Conservation (phyloP, 257 asterid genomes). For the Phtheirospermum japonicum region DNA sequence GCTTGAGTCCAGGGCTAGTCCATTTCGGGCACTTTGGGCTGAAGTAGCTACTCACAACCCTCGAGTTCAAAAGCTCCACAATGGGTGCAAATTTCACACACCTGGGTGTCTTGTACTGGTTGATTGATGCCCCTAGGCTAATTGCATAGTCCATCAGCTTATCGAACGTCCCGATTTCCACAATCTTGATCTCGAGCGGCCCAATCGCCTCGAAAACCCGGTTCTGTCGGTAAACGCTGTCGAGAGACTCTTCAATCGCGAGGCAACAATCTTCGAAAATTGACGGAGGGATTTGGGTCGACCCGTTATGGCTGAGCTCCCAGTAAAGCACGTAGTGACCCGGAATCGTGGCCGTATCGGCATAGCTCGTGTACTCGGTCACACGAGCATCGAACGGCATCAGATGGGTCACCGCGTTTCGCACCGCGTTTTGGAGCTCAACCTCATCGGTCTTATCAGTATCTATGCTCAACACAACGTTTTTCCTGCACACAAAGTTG, state of each 20-base stretch:
- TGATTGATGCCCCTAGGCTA: constrained; percentile 57
- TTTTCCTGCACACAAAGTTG: constrained; percentile 68
- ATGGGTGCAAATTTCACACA: constrained; percentile 69
- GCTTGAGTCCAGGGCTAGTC: too few relatives aligned
- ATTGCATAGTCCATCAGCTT: constrained; percentile 86
- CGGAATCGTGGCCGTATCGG: constrained; percentile 51
- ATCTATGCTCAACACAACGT: constrained; percentile 77
- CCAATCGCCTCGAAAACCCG: constrained; percentile 65
- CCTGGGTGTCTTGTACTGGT: constrained; percentile 42
- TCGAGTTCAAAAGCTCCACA: constrained; percentile 59
- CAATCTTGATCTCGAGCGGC: constrained; percentile 68
- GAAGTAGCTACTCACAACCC: constrained; percentile 29
- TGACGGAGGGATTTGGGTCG: constrained; percentile 26
- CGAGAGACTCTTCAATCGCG: constrained; percentile 64
- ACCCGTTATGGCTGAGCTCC: constrained; percentile 39
- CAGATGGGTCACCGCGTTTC: constrained; percentile 39
- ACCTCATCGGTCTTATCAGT: constrained; percentile 79
- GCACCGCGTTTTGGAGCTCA: constrained; percentile 67
- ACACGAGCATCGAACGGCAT: constrained; percentile 50
- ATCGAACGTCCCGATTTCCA: constrained; percentile 68
- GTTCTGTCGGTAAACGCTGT: constrained; percentile 69
- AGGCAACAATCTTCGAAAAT: constrained; percentile 69
- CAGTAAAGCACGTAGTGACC: constrained; percentile 77
- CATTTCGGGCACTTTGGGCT: too few relatives aligned
- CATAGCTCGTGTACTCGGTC: constrained; percentile 69